Evolutionary conservation across 73 alveolate species (phyloP).

Genomic region (Tetrahymena thermophila): DNA sequence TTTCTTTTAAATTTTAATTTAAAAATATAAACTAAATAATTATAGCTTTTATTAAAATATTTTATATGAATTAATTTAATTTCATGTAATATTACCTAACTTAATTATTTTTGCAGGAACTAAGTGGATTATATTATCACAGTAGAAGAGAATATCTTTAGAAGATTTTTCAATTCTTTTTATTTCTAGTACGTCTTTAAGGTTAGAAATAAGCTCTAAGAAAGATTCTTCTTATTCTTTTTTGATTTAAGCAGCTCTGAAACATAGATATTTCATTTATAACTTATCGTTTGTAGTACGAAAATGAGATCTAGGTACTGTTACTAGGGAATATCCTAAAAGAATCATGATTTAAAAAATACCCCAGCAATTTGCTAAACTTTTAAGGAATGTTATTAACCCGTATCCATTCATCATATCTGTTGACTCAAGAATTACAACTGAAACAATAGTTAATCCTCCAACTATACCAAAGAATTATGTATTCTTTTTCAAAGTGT

Average conservation of each 20-base stretch:
- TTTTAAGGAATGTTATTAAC: slow-evolving; percentile 5
- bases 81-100: neutral
- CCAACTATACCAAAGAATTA: slow-evolving; percentile 13
- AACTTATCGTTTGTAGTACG: slow-evolving; percentile 9
- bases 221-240: slow-evolving; percentile 24
- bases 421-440: neutral
- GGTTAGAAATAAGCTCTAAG: neutral
- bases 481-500: slow-evolving; percentile 14
- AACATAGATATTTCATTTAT: slow-evolving; percentile 35
- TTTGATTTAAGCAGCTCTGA: slow-evolving; percentile 22
- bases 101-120: neutral
- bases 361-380: slow-evolving; percentile 41
- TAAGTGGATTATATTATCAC: neutral
- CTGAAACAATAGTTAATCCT: slow-evolving; percentile 9
- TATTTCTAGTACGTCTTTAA: neutral
- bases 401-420: slow-evolving; percentile 25
- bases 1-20: too few species aligned
- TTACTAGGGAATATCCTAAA: slow-evolving; percentile 27
- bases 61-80: too few species aligned
- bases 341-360: slow-evolving; percentile 13
- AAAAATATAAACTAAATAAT: too few species aligned
- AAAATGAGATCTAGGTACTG: slow-evolving; percentile 44
- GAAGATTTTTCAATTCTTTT: neutral
- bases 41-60: too few species aligned
- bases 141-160: neutral